A percentile compares a stretch with the other conserved stretches of the same genome.
phyloP scores from a whole-genome alignment of 345 rosid species.

The Salix dunnii region DNA sequence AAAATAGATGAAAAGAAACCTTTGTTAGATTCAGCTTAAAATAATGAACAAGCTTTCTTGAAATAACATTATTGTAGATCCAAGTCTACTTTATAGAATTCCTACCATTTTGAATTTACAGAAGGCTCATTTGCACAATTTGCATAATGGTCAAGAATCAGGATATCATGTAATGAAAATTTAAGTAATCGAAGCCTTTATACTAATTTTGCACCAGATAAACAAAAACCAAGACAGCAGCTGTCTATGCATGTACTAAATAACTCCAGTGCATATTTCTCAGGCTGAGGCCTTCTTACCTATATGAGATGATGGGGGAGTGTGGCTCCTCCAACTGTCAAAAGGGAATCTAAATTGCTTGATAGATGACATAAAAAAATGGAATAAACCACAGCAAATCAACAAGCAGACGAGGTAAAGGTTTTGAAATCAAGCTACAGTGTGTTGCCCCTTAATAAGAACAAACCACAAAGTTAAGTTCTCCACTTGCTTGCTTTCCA shows the following conservation, averaged over 20 bases:
- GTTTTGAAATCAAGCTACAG: background rate
- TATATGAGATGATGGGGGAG: background rate
- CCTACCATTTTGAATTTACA: background rate
- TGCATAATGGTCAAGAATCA: background rate
- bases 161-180: background rate
- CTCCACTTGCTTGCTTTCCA: background rate
- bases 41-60: background rate
- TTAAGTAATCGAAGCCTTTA: background rate
- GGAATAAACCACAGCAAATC: background rate
- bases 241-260: background rate
- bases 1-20: background rate
- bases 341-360: constrained; percentile 1
- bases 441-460: background rate
- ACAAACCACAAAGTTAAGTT: background rate
- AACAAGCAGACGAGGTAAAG: background rate
- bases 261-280: background rate
- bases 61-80: background rate
- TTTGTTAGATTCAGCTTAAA: background rate
- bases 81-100: background rate
- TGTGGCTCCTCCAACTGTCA: background rate
- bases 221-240: background rate
- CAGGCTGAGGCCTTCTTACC: background rate
- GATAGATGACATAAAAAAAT: background rate
- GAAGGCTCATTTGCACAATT: background rate
- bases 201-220: background rate